Evolutionary conservation across 139 green algal species (phyloP).

Genomic region (Chlorella sp.): DNA sequence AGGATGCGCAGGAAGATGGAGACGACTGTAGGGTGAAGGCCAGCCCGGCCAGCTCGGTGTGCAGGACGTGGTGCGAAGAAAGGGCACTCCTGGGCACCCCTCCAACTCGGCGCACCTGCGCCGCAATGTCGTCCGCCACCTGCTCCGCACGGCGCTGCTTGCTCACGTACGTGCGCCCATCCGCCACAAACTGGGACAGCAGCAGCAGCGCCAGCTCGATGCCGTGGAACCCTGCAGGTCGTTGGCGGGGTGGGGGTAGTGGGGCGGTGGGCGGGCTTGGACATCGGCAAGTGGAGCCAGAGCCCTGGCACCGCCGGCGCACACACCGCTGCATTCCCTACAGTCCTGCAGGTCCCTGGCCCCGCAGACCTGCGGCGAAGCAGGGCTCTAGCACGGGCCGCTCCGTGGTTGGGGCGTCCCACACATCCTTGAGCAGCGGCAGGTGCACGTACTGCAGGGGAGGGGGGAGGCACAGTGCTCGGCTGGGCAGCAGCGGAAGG

Average conservation of each 20-base stretch:
- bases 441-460: slow-evolving; percentile 61
- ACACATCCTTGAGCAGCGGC: slow-evolving; percentile 41
- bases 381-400: slow-evolving; percentile 53
- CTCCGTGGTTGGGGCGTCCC: slow-evolving; percentile 45
- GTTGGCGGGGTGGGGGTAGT: no score
- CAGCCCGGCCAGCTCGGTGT: slow-evolving; percentile 31
- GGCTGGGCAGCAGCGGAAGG: no score
- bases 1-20: no score
- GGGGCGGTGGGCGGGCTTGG: no score
- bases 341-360: no score
- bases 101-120: not conserved
- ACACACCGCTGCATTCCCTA: no score
- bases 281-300: no score
- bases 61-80: slow-evolving; percentile 36
- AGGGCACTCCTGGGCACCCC: not conserved
- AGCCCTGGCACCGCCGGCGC: no score
- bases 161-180: slow-evolving; percentile 57
- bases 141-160: slow-evolving; percentile 56
- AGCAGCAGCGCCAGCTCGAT: slow-evolving; percentile 62
- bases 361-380: slow-evolving; percentile 30
- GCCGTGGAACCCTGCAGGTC: slow-evolving; percentile 50
- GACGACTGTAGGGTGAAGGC: no score
- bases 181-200: slow-evolving; percentile 53
- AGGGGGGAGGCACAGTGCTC: no score
- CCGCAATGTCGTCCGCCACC: slow-evolving; percentile 49